A percentile compares a stretch with the other conserved stretches of the same genome.
These are phyloP conservation scores for Paecilomyces fulvus DNA, from an alignment of 2,329 filamentous ascomycete genomes.

Conservation along the genomic window DNA sequence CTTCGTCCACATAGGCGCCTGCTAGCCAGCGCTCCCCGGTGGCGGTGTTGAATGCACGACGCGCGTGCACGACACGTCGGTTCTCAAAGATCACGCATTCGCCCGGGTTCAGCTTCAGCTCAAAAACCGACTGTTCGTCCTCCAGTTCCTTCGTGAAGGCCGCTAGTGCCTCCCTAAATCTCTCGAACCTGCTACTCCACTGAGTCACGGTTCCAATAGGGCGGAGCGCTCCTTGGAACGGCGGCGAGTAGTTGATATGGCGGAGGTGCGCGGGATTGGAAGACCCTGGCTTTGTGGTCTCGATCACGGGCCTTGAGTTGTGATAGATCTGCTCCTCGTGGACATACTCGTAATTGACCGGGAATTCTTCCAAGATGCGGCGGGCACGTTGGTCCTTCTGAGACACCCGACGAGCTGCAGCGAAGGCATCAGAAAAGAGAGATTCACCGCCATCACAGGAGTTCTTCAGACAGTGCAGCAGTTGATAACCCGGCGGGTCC, in stretches of 20 bases:
- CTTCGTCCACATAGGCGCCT: constrained; percentile 70
- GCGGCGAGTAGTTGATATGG: constrained; percentile 64
- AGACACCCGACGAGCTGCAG: constrained; percentile 40
- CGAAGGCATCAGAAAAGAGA: constrained; percentile 70
- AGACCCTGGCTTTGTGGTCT: constrained; percentile 11
- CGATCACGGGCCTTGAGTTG: constrained; percentile 49
- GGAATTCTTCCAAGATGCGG: constrained; percentile 32
- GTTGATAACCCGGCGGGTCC: constrained; percentile 70
- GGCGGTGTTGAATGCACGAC: constrained; percentile 59
- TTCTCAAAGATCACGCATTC: constrained; percentile 96
- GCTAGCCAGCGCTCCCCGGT: constrained; percentile 71
- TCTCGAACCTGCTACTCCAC: constrained; percentile 15
- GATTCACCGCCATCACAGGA: constrained; percentile 73
- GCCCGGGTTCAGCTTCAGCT: constrained; percentile 67
- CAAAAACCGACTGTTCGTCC: constrained; percentile 49
- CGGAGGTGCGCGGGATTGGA: constrained; percentile 19
- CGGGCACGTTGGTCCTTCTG: neutral
- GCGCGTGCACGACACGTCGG: constrained; percentile 71
- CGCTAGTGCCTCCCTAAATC: constrained; percentile 37
- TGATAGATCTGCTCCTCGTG: constrained; percentile 58
- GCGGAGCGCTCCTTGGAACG: constrained; percentile 59
- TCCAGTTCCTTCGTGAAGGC: constrained; percentile 57
- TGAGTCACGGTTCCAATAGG: neutral
- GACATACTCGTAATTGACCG: constrained; percentile 59
- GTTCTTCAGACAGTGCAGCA: constrained; percentile 83